Conservation (phyloP, 148 eudicot genomes). For the Chenopodium album region DNA sequence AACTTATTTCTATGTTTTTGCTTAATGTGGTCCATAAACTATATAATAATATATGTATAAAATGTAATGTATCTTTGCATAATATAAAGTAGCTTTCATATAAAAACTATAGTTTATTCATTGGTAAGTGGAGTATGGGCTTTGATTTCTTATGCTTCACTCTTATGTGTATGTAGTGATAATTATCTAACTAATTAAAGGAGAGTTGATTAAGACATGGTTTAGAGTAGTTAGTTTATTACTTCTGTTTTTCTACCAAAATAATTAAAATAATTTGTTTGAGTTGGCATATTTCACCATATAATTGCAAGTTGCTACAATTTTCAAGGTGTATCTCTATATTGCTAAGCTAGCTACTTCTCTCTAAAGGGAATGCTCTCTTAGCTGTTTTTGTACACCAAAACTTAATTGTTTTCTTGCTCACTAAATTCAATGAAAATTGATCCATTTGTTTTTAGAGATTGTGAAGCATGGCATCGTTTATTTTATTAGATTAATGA, state of each 20-base stretch:
- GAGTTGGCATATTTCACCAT: neutral
- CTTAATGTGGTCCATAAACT: slow-evolving; percentile 19
- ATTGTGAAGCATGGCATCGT: neutral
- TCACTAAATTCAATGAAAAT: neutral
- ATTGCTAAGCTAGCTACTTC: neutral
- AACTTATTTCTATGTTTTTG: slow-evolving; percentile 17
- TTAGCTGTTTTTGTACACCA: neutral
- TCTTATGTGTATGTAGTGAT: neutral
- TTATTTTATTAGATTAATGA: too few relatives aligned
- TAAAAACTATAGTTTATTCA: neutral
- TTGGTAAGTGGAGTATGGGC: neutral
- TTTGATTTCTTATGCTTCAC: slow-evolving; percentile 11
- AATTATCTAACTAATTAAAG: neutral
- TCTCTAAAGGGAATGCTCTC: neutral
- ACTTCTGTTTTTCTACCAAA: too few relatives aligned
- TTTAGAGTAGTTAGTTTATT: neutral
- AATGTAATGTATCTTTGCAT: slow-evolving; percentile 11
- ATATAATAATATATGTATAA: too few relatives aligned
- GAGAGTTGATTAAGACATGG: neutral
- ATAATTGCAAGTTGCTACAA: neutral
- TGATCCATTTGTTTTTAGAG: neutral
- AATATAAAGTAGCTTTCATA: slow-evolving; percentile 21
- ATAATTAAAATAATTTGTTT: too few relatives aligned
- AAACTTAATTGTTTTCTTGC: neutral
- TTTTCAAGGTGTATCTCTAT: neutral